Percentiles rank a stretch among this genome's conserved stretches.
Conservation (phyloP, 768 basidiomycete genomes). For the Terana coerulea region DNA sequence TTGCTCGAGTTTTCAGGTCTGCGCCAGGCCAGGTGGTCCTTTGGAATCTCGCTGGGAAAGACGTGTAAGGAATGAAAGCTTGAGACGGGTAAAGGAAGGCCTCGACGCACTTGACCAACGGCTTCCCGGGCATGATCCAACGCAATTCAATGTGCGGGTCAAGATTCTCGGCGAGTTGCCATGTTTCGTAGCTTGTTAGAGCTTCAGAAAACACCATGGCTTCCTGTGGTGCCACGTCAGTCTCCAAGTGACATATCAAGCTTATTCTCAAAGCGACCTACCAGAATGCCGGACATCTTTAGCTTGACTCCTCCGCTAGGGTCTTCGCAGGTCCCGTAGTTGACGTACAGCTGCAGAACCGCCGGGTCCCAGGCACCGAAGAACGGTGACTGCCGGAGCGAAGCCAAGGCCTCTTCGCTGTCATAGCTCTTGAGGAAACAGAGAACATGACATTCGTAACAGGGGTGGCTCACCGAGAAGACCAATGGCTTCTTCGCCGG, state of each 20-base stretch:
- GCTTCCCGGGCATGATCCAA: constrained; percentile 53
- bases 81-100: neutral
- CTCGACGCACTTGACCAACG: constrained; percentile 32
- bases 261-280: constrained; percentile 8
- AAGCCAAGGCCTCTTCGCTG: constrained; percentile 57
- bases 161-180: constrained; percentile 32
- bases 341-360: constrained; percentile 56
- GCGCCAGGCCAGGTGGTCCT: constrained; percentile 27
- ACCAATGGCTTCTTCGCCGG: constrained; percentile 58
- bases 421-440: neutral
- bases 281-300: constrained; percentile 61
- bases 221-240: constrained; percentile 36
- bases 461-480: constrained; percentile 47
- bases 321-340: constrained; percentile 47
- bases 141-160: constrained; percentile 47
- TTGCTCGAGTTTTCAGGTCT: constrained; percentile 32
- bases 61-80: neutral
- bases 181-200: constrained; percentile 33
- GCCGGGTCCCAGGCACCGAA: constrained; percentile 69
- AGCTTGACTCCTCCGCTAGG: constrained; percentile 44
- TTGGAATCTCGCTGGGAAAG: constrained; percentile 3
- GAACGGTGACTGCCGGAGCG: constrained; percentile 55
- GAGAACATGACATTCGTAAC: neutral
- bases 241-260: neutral
- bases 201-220: constrained; percentile 54